Conservation (phyloP, 371 early-diverging fungal genomes). For the Batkoa obscura region DNA sequence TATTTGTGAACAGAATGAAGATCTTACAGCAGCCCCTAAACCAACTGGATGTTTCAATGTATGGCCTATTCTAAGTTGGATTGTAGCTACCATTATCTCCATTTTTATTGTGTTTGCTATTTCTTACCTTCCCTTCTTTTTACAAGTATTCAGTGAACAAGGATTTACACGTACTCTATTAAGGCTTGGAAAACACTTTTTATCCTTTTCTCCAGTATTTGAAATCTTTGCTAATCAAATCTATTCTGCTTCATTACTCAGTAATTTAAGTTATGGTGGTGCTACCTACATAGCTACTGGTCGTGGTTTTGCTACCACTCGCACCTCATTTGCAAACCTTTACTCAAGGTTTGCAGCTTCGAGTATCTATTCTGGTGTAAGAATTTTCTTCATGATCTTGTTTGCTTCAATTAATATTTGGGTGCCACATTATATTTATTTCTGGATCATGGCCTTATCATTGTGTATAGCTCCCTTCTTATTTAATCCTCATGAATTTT, state of each 20-base stretch:
- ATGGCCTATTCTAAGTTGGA: slow-evolving; percentile 60
- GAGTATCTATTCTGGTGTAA: slow-evolving; percentile 58
- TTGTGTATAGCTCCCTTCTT: slow-evolving; percentile 58
- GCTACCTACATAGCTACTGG: slow-evolving; percentile 76
- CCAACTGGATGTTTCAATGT: slow-evolving; percentile 52
- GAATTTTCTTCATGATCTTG: slow-evolving; percentile 44
- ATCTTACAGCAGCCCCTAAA: slow-evolving; percentile 23
- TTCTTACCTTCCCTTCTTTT: slow-evolving; percentile 64
- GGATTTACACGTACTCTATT: slow-evolving; percentile 54
- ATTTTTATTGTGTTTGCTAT: slow-evolving; percentile 61
- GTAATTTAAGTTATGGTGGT: slow-evolving; percentile 64
- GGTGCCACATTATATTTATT: slow-evolving; percentile 58
- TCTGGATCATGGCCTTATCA: slow-evolving; percentile 67
- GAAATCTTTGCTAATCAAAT: slow-evolving; percentile 82
- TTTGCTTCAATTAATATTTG: slow-evolving; percentile 54
- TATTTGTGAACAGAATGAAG: slow-evolving; percentile 25
- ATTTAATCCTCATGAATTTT: slow-evolving; percentile 70
- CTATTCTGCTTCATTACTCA: slow-evolving; percentile 61
- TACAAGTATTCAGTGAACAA: slow-evolving; percentile 70
- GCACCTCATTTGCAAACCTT: slow-evolving; percentile 51
- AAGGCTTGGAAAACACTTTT: slow-evolving; percentile 61
- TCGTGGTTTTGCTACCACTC: slow-evolving; percentile 77
- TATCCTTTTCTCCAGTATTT: slow-evolving; percentile 69
- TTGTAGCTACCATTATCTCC: slow-evolving; percentile 56
- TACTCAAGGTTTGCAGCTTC: slow-evolving; percentile 60